phyloP scores from a whole-genome alignment of 179 eudicot genomes.

The Spergularia azorica region DNA sequence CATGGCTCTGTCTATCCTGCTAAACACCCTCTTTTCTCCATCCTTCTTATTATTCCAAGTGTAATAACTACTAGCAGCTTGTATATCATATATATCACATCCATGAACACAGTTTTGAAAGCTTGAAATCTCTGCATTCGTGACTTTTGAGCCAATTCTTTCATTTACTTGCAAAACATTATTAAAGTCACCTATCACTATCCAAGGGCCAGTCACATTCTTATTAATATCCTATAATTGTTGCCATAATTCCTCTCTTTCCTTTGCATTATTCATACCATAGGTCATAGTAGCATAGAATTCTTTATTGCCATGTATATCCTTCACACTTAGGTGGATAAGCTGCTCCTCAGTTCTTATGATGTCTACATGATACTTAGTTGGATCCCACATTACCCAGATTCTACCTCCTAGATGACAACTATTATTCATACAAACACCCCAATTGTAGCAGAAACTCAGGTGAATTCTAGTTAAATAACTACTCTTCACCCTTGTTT shows the following conservation, averaged over 20 bases:
- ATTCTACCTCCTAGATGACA: background rate
- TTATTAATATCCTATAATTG: background rate
- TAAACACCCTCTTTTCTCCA: background rate
- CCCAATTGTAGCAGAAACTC: background rate
- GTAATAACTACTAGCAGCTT: background rate
- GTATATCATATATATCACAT: background rate
- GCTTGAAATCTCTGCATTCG: background rate
- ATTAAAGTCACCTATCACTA: background rate
- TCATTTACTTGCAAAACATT: background rate
- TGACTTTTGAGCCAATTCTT: background rate
- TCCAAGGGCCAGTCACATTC: background rate
- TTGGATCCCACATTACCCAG: background rate
- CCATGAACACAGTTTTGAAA: background rate
- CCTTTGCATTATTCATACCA: background rate
- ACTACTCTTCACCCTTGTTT: background rate
- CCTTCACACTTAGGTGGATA: background rate
- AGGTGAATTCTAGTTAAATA: background rate
- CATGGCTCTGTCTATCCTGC: background rate
- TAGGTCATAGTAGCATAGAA: background rate
- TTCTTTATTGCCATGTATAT: background rate
- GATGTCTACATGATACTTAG: background rate
- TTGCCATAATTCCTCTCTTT: background rate
- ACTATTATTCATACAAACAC: background rate
- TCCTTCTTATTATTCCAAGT: background rate
- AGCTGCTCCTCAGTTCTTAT: background rate